A percentile compares a stretch with the other conserved stretches of the same genome.
Evolutionary conservation across 768 basidiomycete species (phyloP).

Genomic region (Plicaturopsis crispa): DNA sequence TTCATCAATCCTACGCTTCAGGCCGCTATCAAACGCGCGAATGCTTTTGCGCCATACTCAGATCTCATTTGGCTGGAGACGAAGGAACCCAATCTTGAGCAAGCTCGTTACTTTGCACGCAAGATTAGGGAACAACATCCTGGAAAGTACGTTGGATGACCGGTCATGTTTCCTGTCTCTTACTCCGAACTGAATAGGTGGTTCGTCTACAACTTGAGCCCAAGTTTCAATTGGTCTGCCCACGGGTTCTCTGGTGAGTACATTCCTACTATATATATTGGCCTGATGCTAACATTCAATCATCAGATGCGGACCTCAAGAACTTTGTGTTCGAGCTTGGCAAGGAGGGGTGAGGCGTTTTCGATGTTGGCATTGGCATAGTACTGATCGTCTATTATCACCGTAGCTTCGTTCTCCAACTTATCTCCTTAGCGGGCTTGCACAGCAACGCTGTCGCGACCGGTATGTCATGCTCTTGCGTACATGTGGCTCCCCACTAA

Average conservation of each 20-base stretch:
- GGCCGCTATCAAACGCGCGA: constrained; percentile 75
- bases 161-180: neutral
- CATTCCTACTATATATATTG: neutral
- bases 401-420: constrained; percentile 77
- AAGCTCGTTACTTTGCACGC: constrained; percentile 73
- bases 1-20: too few relatives aligned
- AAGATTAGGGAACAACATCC: constrained; percentile 68
- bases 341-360: constrained; percentile 62
- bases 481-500: neutral
- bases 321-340: constrained; percentile 86
- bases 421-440: constrained; percentile 86
- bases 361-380: too few relatives aligned
- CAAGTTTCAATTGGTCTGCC: constrained; percentile 89
- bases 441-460: constrained; percentile 78
- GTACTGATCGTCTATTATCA: too few relatives aligned
- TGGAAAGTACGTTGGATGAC: constrained; percentile 43
- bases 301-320: constrained; percentile 63
- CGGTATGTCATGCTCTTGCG: constrained; percentile 34
- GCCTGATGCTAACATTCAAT: constrained; percentile 2
- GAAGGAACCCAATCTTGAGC: constrained; percentile 74
- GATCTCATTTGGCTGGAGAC: constrained; percentile 94
- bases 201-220: constrained; percentile 92
- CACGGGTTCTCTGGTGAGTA: constrained; percentile 65
- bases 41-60: constrained; percentile 78
- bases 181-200: constrained; percentile 34